phyloP scores from a whole-genome alignment of 768 basidiomycete genomes.

The Tremella yokohamensis region DNA sequence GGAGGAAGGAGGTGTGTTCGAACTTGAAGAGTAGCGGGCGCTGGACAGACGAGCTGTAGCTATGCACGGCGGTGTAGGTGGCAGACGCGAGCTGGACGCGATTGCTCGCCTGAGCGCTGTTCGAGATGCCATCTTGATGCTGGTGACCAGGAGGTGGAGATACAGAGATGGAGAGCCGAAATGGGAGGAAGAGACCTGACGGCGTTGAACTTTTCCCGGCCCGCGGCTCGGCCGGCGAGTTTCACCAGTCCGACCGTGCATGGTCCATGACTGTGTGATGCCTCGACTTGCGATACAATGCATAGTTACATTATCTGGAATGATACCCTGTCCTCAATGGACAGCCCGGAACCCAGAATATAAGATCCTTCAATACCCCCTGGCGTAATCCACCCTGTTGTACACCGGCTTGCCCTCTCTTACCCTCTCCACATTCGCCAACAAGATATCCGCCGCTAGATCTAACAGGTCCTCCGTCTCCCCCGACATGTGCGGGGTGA shows the following conservation, averaged over 20 bases:
- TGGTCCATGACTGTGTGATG: too few species aligned
- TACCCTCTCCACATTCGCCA: slow-evolving; percentile 36
- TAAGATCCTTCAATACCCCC: slow-evolving; percentile 27
- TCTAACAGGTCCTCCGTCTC: slow-evolving; percentile 41
- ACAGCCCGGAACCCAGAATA: too few species aligned
- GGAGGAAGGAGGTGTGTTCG: not conserved
- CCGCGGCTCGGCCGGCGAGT: not conserved
- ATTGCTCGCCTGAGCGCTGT: not conserved
- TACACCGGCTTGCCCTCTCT: slow-evolving; percentile 24
- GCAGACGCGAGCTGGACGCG: not conserved
- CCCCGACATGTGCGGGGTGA: slow-evolving; percentile 52
- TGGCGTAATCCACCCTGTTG: slow-evolving; percentile 30
- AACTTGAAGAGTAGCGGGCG: not conserved
- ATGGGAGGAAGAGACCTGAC: not conserved
- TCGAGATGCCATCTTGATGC: not conserved
- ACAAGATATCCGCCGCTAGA: slow-evolving; percentile 40
- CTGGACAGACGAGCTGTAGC: not conserved
- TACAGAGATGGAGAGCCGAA: not conserved
- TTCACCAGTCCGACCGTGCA: not conserved
- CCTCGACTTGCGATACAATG: too few species aligned
- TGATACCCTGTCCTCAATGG: too few species aligned
- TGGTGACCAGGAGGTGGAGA: not conserved
- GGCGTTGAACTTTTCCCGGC: not conserved
- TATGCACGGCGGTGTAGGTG: not conserved
- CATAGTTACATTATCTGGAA: too few species aligned